phyloP scores from a whole-genome alignment of 2,329 filamentous ascomycete species.

The Beauveria bassiana region DNA sequence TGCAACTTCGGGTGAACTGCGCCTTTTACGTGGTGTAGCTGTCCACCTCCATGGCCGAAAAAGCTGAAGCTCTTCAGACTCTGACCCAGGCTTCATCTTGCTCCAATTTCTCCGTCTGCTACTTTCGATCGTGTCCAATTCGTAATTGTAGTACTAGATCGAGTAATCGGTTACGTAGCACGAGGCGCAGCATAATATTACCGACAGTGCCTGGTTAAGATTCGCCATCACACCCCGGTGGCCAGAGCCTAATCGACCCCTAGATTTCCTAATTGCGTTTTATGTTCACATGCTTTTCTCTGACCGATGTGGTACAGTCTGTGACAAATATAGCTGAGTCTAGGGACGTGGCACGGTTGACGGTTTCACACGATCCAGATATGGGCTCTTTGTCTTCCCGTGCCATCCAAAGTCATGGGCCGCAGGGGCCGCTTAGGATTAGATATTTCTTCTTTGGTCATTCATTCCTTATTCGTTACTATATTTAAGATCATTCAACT shows the following conservation, averaged over 20 bases:
- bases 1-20: not conserved
- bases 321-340: constrained; percentile 1
- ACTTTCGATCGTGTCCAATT: not conserved
- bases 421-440: not conserved
- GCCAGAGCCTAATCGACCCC: not conserved
- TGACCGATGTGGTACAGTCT: not conserved
- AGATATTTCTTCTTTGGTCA: not conserved
- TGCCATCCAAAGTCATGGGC: not conserved
- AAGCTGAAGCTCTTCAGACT: not conserved
- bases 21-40: not conserved
- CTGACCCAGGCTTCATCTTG: not conserved
- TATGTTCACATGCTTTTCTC: not conserved
- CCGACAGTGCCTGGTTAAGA: not conserved
- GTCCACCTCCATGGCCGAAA: not conserved
- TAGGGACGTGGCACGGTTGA: not conserved
- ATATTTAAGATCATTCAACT: not conserved
- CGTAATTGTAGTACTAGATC: not conserved
- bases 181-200: not conserved
- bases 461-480: not conserved
- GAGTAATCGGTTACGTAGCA: not conserved
- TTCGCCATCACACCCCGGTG: not conserved
- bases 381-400: not conserved
- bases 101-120: not conserved
- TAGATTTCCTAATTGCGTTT: not conserved
- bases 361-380: constrained; percentile 6